Evolutionary conservation across 1,284 basidiomycete species (phyloP), one percentile per base, ranked within the genome.

Genomic region (Sporisorium graminicola): DNA sequence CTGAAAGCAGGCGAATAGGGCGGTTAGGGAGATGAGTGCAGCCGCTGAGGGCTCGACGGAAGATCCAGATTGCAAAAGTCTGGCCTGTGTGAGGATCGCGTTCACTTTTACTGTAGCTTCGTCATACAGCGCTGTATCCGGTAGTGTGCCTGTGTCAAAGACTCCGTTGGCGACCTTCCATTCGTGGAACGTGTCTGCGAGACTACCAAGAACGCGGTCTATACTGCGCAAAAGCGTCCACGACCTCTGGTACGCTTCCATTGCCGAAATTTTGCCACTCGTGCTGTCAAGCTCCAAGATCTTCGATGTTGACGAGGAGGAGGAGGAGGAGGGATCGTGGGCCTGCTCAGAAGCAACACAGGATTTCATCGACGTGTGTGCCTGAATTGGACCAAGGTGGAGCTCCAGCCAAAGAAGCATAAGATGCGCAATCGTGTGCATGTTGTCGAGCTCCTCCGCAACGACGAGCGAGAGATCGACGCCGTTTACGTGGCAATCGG

Each of bases 391-490:
- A 14, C 50, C 57, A 7, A 69, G 52, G 12, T 20, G 31, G 6
- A 63, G 26, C 22, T 68, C 62, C 12, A 68, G 33, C 69, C 70
- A 77, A 14, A 77, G 62, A 1, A 62, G n/a, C 3, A 70, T 31
- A 2, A 68, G 57, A 20, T 70, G 63, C 0, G 50, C 24, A 40
- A 77, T 60, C 6, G 47, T 29, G 4, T 58, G 60, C 70, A 77
- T 73, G 37, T 58, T 31, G 0, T 29, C 8, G 1, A 77, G 57
- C 54, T 69, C 62, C 24, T 77, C 74, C 7, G 63, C 57, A 1
- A 49, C 16, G 26, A 77, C 22, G 29, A 18, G 20, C 3, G n/a
- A 13, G 5, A 51, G 33, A 9, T 65, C 53, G 44, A 77, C 33
- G 31, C 75, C 67, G 20, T 77, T 77, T 47, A 74, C 31, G 5